Evolutionary conservation across 331 rosid genomes (phyloP).

Genomic region (Acacia pycnantha): DNA sequence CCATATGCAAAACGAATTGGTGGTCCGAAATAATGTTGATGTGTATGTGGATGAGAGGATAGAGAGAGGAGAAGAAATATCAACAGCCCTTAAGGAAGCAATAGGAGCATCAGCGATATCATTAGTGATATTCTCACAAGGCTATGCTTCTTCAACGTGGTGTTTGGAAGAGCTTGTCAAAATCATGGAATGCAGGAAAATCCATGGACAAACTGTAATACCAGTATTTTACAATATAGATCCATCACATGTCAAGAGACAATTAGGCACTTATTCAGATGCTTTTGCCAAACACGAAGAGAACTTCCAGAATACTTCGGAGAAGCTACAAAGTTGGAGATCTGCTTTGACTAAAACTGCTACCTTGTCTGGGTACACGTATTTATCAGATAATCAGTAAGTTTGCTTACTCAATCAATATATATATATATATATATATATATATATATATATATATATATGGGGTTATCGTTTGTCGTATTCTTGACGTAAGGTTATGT

Average conservation of each 20-base stretch:
- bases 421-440: no score
- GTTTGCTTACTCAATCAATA: background rate
- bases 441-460: no score
- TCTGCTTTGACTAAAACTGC: background rate
- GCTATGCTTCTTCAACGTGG: constrained; percentile 1
- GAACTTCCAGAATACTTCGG: no score
- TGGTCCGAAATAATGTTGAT: background rate
- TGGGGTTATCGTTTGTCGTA: no score
- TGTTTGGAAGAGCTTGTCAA: background rate
- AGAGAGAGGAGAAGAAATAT: no score
- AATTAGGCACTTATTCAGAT: background rate
- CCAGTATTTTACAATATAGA: background rate
- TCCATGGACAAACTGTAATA: background rate
- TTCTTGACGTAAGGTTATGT: no score
- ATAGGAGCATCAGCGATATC: background rate
- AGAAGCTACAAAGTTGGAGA: background rate
- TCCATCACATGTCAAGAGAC: background rate
- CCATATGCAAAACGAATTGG: background rate
- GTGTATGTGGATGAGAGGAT: background rate
- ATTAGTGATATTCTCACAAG: background rate
- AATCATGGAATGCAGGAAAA: background rate
- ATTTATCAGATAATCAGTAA: background rate
- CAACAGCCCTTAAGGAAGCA: background rate
- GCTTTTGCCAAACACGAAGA: no score
- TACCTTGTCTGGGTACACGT: background rate